Conservation (phyloP, 805 yeast genomes). For the Zygoascus flipseniorum region DNA sequence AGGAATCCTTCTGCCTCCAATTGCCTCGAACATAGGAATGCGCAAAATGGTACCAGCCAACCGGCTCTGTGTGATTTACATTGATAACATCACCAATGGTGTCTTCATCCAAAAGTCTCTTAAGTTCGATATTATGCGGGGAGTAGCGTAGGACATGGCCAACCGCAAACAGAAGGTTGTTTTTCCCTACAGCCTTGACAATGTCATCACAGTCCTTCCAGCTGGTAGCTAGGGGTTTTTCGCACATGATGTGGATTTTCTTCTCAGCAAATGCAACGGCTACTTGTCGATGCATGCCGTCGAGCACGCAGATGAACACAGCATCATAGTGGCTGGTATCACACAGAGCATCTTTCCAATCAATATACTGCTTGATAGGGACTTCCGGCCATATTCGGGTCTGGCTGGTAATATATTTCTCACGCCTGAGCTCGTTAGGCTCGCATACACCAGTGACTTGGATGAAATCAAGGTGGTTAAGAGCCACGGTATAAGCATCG, state of each 20-base stretch:
- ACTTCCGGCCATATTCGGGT: neutral
- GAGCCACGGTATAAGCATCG: conserved; percentile 14
- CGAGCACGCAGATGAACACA: conserved; percentile 19
- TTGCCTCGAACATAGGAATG: conserved; percentile 24
- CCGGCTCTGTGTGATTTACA: conserved; percentile 23
- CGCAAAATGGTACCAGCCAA: conserved; percentile 23
- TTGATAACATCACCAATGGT: conserved; percentile 19
- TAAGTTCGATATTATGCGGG: conserved; percentile 19
- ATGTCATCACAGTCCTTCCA: conserved; percentile 20
- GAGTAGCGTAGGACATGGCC: conserved; percentile 24
- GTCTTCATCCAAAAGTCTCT: conserved; percentile 16
- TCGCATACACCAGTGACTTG: conserved; percentile 17
- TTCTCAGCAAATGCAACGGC: conserved; percentile 21
- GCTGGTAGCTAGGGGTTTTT: conserved; percentile 21
- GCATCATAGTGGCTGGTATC: conserved; percentile 17
- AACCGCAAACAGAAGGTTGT: conserved; percentile 19
- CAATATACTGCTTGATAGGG: conserved; percentile 11
- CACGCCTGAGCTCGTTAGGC: conserved; percentile 11
- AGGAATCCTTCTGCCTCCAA: conserved; percentile 17
- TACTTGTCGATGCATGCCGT: conserved; percentile 20
- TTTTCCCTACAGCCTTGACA: conserved; percentile 15
- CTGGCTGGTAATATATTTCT: conserved; percentile 3
- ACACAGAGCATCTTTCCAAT: conserved; percentile 16
- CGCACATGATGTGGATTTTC: conserved; percentile 20
- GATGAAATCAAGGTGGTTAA: conserved; percentile 9